These are phyloP conservation scores for Oryza meyeriana DNA, from an alignment of 176 grass and related monocot species.

Conservation along the genomic window DNA sequence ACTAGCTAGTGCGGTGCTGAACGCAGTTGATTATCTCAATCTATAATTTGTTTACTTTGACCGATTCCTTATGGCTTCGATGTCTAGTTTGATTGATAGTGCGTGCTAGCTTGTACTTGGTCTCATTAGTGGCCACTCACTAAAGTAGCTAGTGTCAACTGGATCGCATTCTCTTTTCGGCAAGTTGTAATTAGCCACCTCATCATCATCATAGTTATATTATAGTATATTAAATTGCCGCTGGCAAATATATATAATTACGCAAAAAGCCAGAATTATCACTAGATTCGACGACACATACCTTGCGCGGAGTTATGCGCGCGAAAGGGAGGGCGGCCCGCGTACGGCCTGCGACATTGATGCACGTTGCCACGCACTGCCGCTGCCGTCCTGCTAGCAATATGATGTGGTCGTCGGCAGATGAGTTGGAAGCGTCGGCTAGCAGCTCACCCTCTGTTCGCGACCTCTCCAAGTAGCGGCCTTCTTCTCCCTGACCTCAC, in stretches of 20 bases:
- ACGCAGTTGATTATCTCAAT: no score
- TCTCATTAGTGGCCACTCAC: no score
- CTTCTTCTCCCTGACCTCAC: conserved; percentile 47
- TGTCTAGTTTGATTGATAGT: background rate
- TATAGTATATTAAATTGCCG: no score
- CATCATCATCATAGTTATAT: no score
- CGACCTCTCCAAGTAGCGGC: conserved; percentile 52
- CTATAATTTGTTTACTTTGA: no score
- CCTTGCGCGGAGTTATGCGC: conserved; percentile 47
- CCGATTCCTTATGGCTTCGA: no score
- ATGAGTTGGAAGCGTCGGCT: conserved; percentile 43
- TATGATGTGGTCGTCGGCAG: background rate
- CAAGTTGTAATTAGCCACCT: no score
- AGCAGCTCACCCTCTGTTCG: conserved; percentile 55
- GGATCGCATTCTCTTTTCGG: conserved; percentile 11
- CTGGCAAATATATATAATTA: background rate
- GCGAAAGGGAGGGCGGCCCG: conserved; percentile 38
- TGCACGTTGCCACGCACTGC: conserved; percentile 43
- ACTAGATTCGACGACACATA: conserved; percentile 13
- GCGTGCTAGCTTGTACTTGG: background rate
- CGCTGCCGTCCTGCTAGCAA: background rate
- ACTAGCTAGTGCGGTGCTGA: no score
- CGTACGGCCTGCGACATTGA: conserved; percentile 42
- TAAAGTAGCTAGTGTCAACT: no score
- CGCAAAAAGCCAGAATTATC: background rate